Evolutionary conservation across 441 rosid genomes (phyloP), one percentile per base, ranked within the genome.

Genomic region (Hypseocharis bilobata): DNA sequence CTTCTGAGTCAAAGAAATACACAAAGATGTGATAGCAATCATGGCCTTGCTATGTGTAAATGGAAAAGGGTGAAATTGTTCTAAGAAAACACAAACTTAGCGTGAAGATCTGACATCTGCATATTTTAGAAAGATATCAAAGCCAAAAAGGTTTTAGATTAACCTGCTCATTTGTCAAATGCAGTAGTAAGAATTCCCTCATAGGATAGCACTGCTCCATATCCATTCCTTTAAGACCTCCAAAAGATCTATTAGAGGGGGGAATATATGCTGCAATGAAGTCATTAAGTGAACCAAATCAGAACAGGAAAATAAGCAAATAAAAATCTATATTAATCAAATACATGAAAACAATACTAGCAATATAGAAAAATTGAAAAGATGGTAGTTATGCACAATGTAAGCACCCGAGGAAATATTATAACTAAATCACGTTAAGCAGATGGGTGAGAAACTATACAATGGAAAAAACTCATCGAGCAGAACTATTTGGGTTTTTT

Each of bases 91-190:
- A 49, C 34, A 57, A 30, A 40, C 19, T 25, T 25, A 55, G 29
- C 11, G 10, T 25, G 30, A 55, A 25, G 25, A 55, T 26, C 59
- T 3, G 30, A 25, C 29, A 55, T 55, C 28, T 55, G 59, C 29
- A 23, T 52, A 54, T 60, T 26, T 14, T n/a, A 59, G 58, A 63
- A 60, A 65, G 25, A 17, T 19, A 34, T 27, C 6, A 13, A 25
- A 29, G 25, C 49, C 65, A 63, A 45, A 70, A 28, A 10, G 17
- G 59, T 60, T 14, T 34, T 7, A 20, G 59, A 68, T 52, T 77
- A 68, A 92, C 98, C 97, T 90, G 93, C 80, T 87, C 97, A 67
- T 85, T 93, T 47, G 95, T 86, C 79, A 93, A 76, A 74, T 71
- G 79, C 76, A 86, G 51, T 3, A 78, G 70, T 26, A 93, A 69